Conservation (phyloP, 73 alveolate species). For the Tetrahymena borealis region DNA sequence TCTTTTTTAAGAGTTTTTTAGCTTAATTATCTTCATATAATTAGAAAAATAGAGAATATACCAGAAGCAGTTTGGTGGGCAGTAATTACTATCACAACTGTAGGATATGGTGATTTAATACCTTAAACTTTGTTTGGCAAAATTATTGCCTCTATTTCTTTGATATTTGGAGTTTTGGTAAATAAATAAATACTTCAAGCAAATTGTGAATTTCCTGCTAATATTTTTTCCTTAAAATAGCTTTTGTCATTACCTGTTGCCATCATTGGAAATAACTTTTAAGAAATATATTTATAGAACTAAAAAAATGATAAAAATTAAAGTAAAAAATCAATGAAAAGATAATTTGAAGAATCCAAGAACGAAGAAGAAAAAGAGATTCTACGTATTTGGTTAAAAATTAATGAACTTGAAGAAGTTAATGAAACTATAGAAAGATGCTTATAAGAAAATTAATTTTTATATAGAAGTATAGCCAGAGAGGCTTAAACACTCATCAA, state of each 20-base stretch:
- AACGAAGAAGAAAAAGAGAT: slow-evolving; percentile 34
- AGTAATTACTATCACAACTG: slow-evolving; percentile 33
- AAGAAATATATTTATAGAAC: slow-evolving; percentile 22
- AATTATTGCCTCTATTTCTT: slow-evolving; percentile 6
- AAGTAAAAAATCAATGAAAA: not conserved
- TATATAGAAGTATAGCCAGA: slow-evolving; percentile 35
- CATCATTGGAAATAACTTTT: slow-evolving; percentile 31
- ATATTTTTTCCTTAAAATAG: not conserved
- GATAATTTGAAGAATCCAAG: not conserved
- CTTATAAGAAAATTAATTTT: slow-evolving; percentile 15
- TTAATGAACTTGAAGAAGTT: slow-evolving; percentile 31
- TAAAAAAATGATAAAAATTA: slow-evolving; percentile 15
- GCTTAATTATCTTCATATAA: too few relatives aligned
- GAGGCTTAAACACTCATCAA: slow-evolving; percentile 22
- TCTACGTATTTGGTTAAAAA: slow-evolving; percentile 6
- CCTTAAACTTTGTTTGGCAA: slow-evolving; percentile 23
- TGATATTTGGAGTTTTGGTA: slow-evolving; percentile 36
- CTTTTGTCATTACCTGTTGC: slow-evolving; percentile 36
- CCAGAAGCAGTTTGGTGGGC: slow-evolving; percentile 48
- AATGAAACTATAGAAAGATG: slow-evolving; percentile 28
- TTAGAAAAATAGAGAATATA: slow-evolving; percentile 9
- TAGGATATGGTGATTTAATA: slow-evolving; percentile 34
- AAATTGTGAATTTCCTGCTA: not conserved
- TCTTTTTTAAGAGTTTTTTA: not conserved
- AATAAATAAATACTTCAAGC: not conserved